Base-by-base conservation (phyloP, 1,284 basidiomycete species). In the Fomitopsis palustris region DNA sequence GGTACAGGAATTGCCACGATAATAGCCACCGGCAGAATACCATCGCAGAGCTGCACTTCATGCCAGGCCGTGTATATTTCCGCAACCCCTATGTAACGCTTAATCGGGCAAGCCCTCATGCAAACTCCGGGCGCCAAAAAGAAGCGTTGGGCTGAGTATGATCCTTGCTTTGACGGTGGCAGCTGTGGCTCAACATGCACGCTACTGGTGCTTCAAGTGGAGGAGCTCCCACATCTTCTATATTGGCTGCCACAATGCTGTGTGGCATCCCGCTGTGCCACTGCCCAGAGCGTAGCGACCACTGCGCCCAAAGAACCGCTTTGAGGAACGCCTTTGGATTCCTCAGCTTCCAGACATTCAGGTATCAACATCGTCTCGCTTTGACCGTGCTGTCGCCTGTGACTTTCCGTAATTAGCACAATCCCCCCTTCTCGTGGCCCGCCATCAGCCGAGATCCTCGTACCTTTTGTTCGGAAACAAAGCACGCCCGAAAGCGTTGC, bases 131-230 rank as follows among this genome's bases (percentile, higher is more conserved):
- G 49, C 49, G 49, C 49, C 19, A 35, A 52, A 33, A 6, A 10
- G 49, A 52, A 52, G 45, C 45, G 2, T 45, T 3, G 47, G 17
- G 6, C 49, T 19, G 33, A 21, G 10, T 37, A 52, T 37, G n/a
- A 52, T 52, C 49, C 49, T 52, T 52, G 33, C 49, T 52, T 52
- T 52, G 49, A 52, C 49, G 5, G 31, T 52, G n/a, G 25, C 25
- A 19, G 29, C 31, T 21, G 29, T 23, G 33, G 49, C 49, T 31
- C 8, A 17, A 19, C 33, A 19, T 23, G 16, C 31, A 37, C 35
- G 8, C 12, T 14, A 37, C 35, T 37, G 8, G 35, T 37, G 35
- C 35, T 14, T 37, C 35, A 14, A 37, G 8, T 12, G 16, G 5
- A 3, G 35, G 35, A 14, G 35, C 4, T 1, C 35, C 4, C 12